Base-by-base conservation (phyloP, 2,329 filamentous ascomycete species). In the Myriosclerotinia duriaeana region DNA sequence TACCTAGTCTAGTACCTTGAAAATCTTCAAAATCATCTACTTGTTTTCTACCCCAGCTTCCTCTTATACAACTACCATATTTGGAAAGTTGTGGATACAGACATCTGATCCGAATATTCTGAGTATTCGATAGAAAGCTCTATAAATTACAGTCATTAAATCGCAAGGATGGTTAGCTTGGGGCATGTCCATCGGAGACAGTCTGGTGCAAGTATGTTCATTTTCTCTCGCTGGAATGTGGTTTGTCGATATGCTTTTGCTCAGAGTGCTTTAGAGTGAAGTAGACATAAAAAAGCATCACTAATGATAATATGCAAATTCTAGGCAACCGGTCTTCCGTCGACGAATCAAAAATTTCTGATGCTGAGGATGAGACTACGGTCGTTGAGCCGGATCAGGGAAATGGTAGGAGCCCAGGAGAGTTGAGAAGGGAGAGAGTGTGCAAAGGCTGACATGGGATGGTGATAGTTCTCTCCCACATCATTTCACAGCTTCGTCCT, bases 401-500 rank as follows among this genome's bases (percentile, higher is more conserved):
- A 80, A 97, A 94, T 85, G 90, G 92, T 96, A 80, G 78, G 88
- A 58, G 20, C 46, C 5, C 30, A 36, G 36, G 42, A 44, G 4
- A 58, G 36, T 53, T n/a, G 42, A 38, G 42, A 40, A 36, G 50
- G n/a, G 56, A 53, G 56, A 46, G 26, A 56, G 54, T 22, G 14
- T 20, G 34, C 44, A 50, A 66, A 61, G 34, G 65, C 66, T 72
- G 65, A 73, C 70, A 50, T 63, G 71, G 58, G n/a, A 38, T 53
- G 65, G 53, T 54, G 40, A 65, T 42, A 97, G 95, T 99, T 75
- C 89, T 99, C 72, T 91, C 89, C 68, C 94, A 98, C 80, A 96
- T 99, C 79, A 98, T 99, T 76, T 96, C 93, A 63, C 95, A 99
- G 80, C 84, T 99, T 70, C 90, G 95, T 70, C 95, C 95, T 15